Base-by-base conservation (phyloP, 352 stramenopile species). In the Phytophthora hibernalis region DNA sequence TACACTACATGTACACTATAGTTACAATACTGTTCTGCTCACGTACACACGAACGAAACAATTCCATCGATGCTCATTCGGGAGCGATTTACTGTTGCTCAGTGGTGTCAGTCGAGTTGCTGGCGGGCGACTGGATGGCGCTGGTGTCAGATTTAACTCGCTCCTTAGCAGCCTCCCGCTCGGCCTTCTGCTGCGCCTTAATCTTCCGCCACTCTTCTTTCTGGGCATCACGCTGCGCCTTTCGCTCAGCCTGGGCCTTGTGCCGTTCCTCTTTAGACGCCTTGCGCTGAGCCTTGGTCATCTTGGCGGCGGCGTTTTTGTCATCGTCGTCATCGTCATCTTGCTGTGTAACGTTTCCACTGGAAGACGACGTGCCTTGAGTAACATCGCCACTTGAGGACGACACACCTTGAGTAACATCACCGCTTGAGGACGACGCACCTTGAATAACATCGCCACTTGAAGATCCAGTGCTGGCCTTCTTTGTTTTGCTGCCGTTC, bases 121-220 rank as follows among this genome's bases (percentile, higher is more conserved):
- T 38, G 7, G 44, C 61, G 28, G 50, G 51, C 35, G 54, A 61
- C 31, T 64, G 67, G 57, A 66, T 61, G 15, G 55, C 67, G 26
- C 67, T 74, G 13, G 35, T 62, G 18, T 67, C 55, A 2, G 66
- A 66, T 28, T 59, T 64, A 1, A 22, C 61, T 37, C 61, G 61
- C 42, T 51, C 54, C 28, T 74, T 70, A 21, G 67, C 54, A 16
- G 67, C 67, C 50, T 74, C 67, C 35, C 38, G 43, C 18, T 66
- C 67, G 28, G 54, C 61, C 49, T 67, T 74, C 26, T 74, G 61
- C 30, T 74, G 48, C 2, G 62, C 61, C 48, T 68, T 74, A 24
- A 71, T 65, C 54, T 65, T 74, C 2, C 66, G 66, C 66, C 66
- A 74, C 22, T 68, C 54, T 40, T 50, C 28, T 24, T 76, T 76